Evolutionary conservation across 768 basidiomycete genomes (phyloP).

Genomic region (Royoungia palumana): DNA sequence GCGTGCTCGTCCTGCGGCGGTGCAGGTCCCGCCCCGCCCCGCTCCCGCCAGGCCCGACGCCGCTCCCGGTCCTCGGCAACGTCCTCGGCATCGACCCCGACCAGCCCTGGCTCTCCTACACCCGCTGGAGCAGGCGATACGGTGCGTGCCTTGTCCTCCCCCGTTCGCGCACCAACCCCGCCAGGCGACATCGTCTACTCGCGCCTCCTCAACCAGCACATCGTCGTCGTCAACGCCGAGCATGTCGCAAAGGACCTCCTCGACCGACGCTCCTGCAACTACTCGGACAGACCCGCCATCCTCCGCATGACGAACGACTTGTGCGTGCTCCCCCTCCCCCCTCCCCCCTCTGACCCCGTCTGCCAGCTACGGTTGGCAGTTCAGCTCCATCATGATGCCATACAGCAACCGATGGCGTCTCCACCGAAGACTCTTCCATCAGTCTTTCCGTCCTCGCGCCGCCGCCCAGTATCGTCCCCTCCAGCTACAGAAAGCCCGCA

Average conservation of each 20-base stretch:
- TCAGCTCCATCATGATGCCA: conserved; percentile 18
- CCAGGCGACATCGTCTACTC: conserved; percentile 38
- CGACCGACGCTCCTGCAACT: conserved; percentile 42
- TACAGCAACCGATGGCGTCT: conserved; percentile 32
- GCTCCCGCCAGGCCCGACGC: conserved; percentile 47
- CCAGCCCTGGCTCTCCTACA: conserved; percentile 34
- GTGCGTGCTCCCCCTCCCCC: background rate
- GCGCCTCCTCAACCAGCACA: conserved; percentile 33
- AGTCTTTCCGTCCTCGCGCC: conserved; percentile 21
- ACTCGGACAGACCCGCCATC: conserved; percentile 45
- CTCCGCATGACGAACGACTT: conserved; percentile 10
- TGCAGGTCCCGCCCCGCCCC: background rate
- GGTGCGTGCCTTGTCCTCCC: conserved; percentile 18
- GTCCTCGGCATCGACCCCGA: conserved; percentile 24
- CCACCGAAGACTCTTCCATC: conserved; percentile 27
- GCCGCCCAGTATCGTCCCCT: conserved; percentile 19
- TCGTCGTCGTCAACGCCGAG: conserved; percentile 40
- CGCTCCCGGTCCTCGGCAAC: conserved; percentile 35
- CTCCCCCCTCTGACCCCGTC: background rate
- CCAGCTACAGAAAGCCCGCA: conserved; percentile 25
- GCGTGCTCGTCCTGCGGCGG: conserved; percentile 7
- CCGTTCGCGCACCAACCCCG: conserved; percentile 10
- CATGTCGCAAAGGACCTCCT: conserved; percentile 44
- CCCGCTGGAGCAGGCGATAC: conserved; percentile 29
- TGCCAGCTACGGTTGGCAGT: conserved; percentile 13